phyloP scores from a whole-genome alignment of 1,139 yeast species.

The Taphrina betulina region DNA sequence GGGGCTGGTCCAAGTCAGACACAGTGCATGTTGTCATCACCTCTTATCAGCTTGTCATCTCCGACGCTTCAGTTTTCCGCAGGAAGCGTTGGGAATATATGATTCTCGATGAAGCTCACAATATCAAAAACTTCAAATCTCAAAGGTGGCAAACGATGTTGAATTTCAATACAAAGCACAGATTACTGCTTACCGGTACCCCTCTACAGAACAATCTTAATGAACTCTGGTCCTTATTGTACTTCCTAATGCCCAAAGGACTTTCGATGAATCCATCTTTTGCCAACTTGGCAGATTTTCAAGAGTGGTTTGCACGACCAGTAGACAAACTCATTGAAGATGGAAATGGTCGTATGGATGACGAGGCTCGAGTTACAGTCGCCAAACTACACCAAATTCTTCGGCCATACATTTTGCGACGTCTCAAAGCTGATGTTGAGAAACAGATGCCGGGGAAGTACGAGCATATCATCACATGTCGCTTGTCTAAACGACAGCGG shows the following conservation, averaged over 20 bases:
- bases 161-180: conserved; percentile 86
- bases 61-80: conserved; percentile 90
- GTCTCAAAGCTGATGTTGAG: conserved; percentile 94
- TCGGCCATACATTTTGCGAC: conserved; percentile 84
- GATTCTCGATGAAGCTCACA: conserved; percentile 98
- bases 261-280: conserved; percentile 75
- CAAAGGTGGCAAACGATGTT: conserved; percentile 95
- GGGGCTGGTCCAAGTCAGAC: conserved; percentile 97
- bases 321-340: conserved; percentile 89
- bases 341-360: conserved; percentile 52
- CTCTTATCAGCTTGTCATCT: conserved; percentile 92
- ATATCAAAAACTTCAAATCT: conserved; percentile 91
- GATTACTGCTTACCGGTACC: conserved; percentile 88
- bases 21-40: conserved; percentile 97
- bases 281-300: conserved; percentile 93
- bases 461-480: conserved; percentile 90
- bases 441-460: conserved; percentile 98
- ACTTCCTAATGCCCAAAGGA: conserved; percentile 86
- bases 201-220: conserved; percentile 86
- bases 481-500: conserved; percentile 88
- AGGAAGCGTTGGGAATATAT: conserved; percentile 92
- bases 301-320: conserved; percentile 97
- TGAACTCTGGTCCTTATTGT: conserved; percentile 79
- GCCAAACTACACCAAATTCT: conserved; percentile 87
- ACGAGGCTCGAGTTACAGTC: conserved; percentile 80